Base-by-base conservation (phyloP, 352 stramenopile genomes). In the Phytophthora meadii region DNA sequence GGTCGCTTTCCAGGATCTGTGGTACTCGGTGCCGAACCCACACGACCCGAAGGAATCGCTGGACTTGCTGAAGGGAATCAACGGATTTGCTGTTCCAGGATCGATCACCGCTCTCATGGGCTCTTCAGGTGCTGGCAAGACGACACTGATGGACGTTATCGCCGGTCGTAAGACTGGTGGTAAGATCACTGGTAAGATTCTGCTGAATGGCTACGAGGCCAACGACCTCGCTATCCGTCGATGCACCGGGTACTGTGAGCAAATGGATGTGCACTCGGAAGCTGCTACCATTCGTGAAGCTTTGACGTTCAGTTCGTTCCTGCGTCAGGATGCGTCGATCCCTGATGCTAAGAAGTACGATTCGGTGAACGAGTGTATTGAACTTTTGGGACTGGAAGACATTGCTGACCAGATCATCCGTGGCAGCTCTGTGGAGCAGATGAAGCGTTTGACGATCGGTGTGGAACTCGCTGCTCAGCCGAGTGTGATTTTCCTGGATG, bases 61-160 rank as follows among this genome's bases (percentile, higher is more conserved):
- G 25, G 54, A 72, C 9, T 49, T 89, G 19, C 70, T 90, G 15
- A 64, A 70, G 19, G 57, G 66, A 2, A 66, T 90, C 39, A 63
- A 45, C 6, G 79, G 76, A 3, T 71, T 68, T 34, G 70, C 72
- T 7, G 24, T 58, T 5, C 80, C 80, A 2, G 79, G 81, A 9
- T 68, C 57, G 1, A 70, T 88, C 17, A 79, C 74, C 0, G 79
- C 79, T 11, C 56, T 89, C 22, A 85, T 87, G 71, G 81, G 81
- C 1, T 75, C 75, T 0, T 77, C 70, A 0, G 82, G 84, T 44
- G 81, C 65, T 42, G 59, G 54, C 7, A 69, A 74, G 45, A 74
- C 65, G 4, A 74, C 65, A 0, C n/a, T 74, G 75, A 90, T 97
- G 66, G 92, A 98, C 73, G 92, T 98, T 2, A 91, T 98, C 30